Conservation (phyloP, 1,284 basidiomycete genomes). For the Irpex sp. region DNA sequence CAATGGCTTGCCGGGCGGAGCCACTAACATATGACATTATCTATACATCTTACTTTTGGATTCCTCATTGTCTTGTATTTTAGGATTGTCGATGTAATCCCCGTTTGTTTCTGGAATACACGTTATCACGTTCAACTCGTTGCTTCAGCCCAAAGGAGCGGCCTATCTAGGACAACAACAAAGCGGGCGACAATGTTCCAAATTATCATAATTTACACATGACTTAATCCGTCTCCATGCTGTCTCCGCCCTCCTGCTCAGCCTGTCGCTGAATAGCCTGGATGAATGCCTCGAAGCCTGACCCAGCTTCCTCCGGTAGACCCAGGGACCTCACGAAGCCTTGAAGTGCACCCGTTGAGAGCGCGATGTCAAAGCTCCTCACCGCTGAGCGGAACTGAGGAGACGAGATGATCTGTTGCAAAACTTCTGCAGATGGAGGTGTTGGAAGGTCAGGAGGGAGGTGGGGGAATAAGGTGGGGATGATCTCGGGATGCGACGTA, state of each 20-base stretch:
- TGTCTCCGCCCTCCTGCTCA: slow-evolving; percentile 40
- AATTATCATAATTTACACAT: background rate
- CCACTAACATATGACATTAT: slow-evolving; percentile 36
- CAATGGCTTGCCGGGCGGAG: slow-evolving; percentile 68
- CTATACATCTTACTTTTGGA: background rate
- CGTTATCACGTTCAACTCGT: background rate
- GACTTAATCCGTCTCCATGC: slow-evolving; percentile 57
- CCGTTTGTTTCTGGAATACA: background rate
- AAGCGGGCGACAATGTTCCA: background rate
- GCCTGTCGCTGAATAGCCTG: slow-evolving; percentile 73
- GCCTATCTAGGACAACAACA: background rate
- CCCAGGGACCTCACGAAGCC: slow-evolving; percentile 70
- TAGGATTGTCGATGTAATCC: background rate
- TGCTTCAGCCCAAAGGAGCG: background rate
- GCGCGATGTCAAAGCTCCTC: slow-evolving; percentile 68
- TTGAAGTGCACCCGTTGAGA: slow-evolving; percentile 71
- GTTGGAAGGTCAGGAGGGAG: slow-evolving; percentile 70
- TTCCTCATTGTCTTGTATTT: slow-evolving; percentile 1
- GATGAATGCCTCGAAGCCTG: slow-evolving; percentile 67
- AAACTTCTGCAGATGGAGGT: slow-evolving; percentile 58
- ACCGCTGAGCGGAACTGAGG: slow-evolving; percentile 62
- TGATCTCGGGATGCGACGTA: slow-evolving; percentile 58
- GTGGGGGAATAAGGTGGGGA: slow-evolving; percentile 69
- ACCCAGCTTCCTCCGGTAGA: slow-evolving; percentile 74
- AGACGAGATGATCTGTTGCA: slow-evolving; percentile 52